Conservation (phyloP, 352 stramenopile genomes). For the Pythium pectinolyticum region DNA sequence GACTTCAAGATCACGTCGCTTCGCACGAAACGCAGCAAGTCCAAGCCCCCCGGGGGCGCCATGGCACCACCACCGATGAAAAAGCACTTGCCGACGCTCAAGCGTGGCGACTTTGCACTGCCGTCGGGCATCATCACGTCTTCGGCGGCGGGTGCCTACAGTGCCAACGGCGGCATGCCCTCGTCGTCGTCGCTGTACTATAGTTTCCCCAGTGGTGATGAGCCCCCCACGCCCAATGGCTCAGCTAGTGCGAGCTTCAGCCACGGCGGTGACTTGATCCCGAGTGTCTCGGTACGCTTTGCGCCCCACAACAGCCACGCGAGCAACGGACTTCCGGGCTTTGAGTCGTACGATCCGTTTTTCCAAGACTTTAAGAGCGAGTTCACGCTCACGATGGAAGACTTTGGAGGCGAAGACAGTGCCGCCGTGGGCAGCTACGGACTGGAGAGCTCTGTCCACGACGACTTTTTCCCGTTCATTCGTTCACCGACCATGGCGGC, state of each 20-base stretch:
- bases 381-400: constrained; percentile 48
- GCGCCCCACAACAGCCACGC: constrained; percentile 5
- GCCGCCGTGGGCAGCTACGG: constrained; percentile 15
- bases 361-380: constrained; percentile 46
- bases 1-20: constrained; percentile 38
- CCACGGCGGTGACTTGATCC: constrained; percentile 22
- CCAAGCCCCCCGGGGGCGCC: constrained; percentile 6
- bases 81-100: constrained; percentile 16
- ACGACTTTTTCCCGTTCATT: constrained; percentile 31
- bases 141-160: background rate
- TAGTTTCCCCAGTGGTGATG: constrained; percentile 13
- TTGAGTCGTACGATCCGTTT: constrained; percentile 45
- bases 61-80: background rate
- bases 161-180: background rate
- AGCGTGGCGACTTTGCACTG: constrained; percentile 26
- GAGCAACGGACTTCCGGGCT: constrained; percentile 20
- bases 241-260: background rate
- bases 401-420: constrained; percentile 32
- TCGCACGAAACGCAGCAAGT: constrained; percentile 26
- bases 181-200: constrained; percentile 9
- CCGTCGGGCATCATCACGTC: constrained; percentile 24
- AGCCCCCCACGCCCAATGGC: constrained; percentile 6
- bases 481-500: constrained; percentile 32
- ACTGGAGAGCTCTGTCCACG: constrained; percentile 5
- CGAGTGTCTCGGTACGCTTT: constrained; percentile 32